Conservation (phyloP, 345 rosid genomes). For the Bruguiera gymnorhiza region DNA sequence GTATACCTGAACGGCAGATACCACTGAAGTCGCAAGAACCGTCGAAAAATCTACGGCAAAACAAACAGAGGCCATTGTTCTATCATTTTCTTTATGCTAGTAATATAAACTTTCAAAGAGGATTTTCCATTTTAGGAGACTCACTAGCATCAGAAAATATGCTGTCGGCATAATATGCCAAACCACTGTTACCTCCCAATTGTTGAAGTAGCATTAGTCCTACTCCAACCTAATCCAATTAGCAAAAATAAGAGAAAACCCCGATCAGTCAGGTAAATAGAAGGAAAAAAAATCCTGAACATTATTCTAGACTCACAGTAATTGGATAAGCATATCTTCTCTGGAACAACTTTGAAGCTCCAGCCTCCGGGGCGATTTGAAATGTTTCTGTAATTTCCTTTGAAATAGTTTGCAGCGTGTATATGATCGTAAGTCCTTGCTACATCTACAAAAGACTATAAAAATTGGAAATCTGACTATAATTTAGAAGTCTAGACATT, state of each 20-base stretch:
- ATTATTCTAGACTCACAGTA: slow-evolving; percentile 5
- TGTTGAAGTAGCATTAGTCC: slow-evolving; percentile 68
- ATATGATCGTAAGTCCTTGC: too few relatives aligned
- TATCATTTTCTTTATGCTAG: slow-evolving; percentile 13
- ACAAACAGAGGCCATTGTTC: background rate
- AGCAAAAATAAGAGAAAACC: too few relatives aligned
- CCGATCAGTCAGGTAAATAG: too few relatives aligned
- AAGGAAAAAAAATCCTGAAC: background rate
- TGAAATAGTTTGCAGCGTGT: background rate
- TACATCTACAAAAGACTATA: too few relatives aligned
- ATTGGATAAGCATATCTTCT: slow-evolving; percentile 19
- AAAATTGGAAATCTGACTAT: background rate
- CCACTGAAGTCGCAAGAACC: slow-evolving; percentile 35
- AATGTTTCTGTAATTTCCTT: slow-evolving; percentile 30
- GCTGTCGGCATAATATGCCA: slow-evolving; percentile 38
- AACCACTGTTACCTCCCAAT: slow-evolving; percentile 43
- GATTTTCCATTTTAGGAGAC: background rate
- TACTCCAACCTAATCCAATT: slow-evolving; percentile 40
- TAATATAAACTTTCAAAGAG: background rate
- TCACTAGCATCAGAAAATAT: slow-evolving; percentile 56
- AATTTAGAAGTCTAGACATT: background rate
- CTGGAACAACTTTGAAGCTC: slow-evolving; percentile 18
- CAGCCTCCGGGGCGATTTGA: slow-evolving; percentile 13
- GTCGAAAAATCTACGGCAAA: slow-evolving; percentile 31
- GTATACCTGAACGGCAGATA: slow-evolving; percentile 39